Base-by-base conservation (phyloP, 495 filamentous ascomycete species). In the Penicillium odoratum region DNA sequence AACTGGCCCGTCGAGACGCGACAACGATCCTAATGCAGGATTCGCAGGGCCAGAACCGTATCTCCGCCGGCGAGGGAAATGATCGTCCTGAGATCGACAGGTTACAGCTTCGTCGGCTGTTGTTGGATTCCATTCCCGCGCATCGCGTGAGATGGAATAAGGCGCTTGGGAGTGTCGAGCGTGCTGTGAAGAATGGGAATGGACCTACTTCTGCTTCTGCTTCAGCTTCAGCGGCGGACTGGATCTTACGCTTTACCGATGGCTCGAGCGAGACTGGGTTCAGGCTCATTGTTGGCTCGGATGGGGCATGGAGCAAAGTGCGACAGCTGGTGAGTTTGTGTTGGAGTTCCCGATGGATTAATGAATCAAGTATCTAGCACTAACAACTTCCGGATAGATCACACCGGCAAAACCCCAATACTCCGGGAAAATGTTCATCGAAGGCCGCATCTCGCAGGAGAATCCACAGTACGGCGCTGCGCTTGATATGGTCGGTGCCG, bases 21-120 rank as follows among this genome's bases (percentile, higher is more conserved):
- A 51, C 42, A 15, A 59, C 44, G 0, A 48, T 48, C 28, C 15
- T 48, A 4, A 48, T 48, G 7, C 46, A 48, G 28, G 46, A 48
- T 18, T 48, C 26, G 11, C 46, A 48, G 15, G 26, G 46, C 5
- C 6, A 30, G 1, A 5, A 48, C 18, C 28, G 28, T 3, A 8
- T 48, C 3, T 30, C 26, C 2, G 46, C 25, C 3, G 46, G 46
- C 11, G 46, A 31, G 11, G 46, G 28, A 0, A 48, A 31, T 16
- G 77, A 82, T 51, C 38, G 55, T 2, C 61, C 61, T 7, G 74
- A 71, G 40, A 56, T 78, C 40, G 78, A 82, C 62, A 67, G 79
- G 0, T 25, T 33, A 3, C 56, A 67, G 53, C 47, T 83, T 45
- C 59, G 78, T 5, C 26, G 69, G 38, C 57, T 82, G 6, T 57